These are phyloP conservation scores for Neonectria ditissima DNA, from an alignment of 2,329 filamentous ascomycete genomes.

Conservation along the genomic window DNA sequence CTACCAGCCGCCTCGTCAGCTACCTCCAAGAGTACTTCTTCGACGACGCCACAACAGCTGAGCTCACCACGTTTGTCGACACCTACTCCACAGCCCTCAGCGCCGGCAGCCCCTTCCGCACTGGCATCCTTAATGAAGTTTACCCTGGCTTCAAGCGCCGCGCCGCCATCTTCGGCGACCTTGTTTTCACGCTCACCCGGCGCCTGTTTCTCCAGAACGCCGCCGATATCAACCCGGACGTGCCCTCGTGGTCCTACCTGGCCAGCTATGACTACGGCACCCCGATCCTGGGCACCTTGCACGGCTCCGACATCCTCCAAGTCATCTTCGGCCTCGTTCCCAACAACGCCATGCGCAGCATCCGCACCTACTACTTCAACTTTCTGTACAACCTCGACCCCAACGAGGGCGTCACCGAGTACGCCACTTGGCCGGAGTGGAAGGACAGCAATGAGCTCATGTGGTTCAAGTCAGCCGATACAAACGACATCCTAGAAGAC, in stretches of 20 bases:
- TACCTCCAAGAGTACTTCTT: constrained; percentile 75
- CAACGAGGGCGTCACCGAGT: constrained; percentile 63
- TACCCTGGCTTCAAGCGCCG: constrained; percentile 84
- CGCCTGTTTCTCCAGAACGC: constrained; percentile 70
- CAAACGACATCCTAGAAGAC: constrained; percentile 50
- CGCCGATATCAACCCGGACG: constrained; percentile 61
- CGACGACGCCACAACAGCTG: constrained; percentile 60
- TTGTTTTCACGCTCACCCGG: constrained; percentile 79
- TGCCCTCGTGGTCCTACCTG: constrained; percentile 81
- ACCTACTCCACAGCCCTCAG: constrained; percentile 70
- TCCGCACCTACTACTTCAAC: constrained; percentile 77
- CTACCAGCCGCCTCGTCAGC: constrained; percentile 65
- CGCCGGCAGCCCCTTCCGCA: constrained; percentile 78
- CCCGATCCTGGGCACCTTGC: constrained; percentile 80
- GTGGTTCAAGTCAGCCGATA: constrained; percentile 54
- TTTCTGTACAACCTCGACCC: constrained; percentile 80
- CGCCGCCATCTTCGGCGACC: constrained; percentile 79
- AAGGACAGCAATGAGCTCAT: constrained; percentile 60
- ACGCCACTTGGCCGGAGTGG: constrained; percentile 58
- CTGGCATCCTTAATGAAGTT: constrained; percentile 73
- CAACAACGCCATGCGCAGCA: constrained; percentile 70
- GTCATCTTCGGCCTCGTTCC: constrained; percentile 74
- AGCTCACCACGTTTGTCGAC: constrained; percentile 68
- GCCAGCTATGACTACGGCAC: constrained; percentile 78
- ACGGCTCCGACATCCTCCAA: constrained; percentile 76